Evolutionary conservation across 805 yeast species (phyloP).

Genomic region (Cyberlindnera xylosilytica): DNA sequence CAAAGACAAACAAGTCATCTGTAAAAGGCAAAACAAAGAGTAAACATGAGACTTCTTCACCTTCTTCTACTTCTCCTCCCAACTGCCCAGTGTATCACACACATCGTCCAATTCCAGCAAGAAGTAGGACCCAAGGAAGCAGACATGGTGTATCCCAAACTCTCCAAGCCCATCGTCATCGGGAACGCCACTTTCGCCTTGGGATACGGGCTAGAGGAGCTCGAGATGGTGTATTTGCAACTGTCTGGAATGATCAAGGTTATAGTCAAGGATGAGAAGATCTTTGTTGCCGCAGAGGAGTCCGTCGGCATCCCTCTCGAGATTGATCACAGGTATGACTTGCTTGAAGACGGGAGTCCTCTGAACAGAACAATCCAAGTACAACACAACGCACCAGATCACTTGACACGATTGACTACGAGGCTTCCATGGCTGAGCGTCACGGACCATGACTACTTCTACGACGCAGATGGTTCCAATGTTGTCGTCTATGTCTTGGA

Average conservation of each 20-base stretch:
- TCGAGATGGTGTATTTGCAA: neutral
- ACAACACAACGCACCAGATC: slow-evolving; percentile 55
- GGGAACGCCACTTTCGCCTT: neutral
- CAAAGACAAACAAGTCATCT: no score
- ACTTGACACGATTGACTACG: slow-evolving; percentile 59
- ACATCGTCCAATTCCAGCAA: no score
- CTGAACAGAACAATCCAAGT: slow-evolving; percentile 2
- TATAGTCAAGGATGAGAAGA: no score
- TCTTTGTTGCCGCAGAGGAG: neutral
- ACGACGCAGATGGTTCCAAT: slow-evolving; percentile 50
- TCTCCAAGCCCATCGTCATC: neutral
- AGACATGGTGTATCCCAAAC: neutral
- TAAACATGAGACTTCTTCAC: no score
- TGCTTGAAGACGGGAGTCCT: neutral
- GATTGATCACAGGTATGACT: neutral
- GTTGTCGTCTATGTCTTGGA: slow-evolving; percentile 78
- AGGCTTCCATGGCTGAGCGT: slow-evolving; percentile 24
- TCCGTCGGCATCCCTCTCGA: no score
- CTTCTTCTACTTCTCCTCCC: no score
- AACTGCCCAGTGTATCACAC: no score
- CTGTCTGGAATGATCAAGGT: no score
- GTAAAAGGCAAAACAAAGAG: no score
- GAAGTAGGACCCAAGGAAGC: no score
- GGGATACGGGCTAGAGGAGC: neutral
- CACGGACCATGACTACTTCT: slow-evolving; percentile 34